Percentiles rank a stretch among this genome's conserved stretches.
These are phyloP conservation scores for Sphaerobolus stellatus DNA, from an alignment of 1,284 basidiomycete genomes.

Conservation along the genomic window DNA sequence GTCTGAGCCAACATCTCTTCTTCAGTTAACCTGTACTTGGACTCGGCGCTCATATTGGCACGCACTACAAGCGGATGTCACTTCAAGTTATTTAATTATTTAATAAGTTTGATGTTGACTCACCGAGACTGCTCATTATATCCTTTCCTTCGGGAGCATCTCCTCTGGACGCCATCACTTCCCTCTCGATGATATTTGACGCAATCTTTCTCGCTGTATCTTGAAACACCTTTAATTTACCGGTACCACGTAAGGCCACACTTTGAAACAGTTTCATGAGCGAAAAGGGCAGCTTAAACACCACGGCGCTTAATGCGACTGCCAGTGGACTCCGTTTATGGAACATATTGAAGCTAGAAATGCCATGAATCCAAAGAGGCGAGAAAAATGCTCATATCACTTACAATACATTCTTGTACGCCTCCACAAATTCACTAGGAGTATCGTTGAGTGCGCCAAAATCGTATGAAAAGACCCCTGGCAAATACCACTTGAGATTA, in stretches of 20 bases:
- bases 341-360: conserved; percentile 15
- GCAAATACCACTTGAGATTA: background rate
- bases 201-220: conserved; percentile 41
- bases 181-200: conserved; percentile 42
- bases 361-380: background rate
- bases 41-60: conserved; percentile 50
- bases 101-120: conserved; percentile 16
- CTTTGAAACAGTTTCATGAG: conserved; percentile 36
- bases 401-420: conserved; percentile 33
- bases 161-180: conserved; percentile 31
- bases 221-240: background rate
- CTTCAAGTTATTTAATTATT: background rate
- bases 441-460: conserved; percentile 30
- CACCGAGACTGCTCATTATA: conserved; percentile 47
- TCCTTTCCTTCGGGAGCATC: conserved; percentile 37
- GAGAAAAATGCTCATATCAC: conserved; percentile 5
- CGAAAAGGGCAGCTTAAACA: conserved; percentile 33
- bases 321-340: background rate
- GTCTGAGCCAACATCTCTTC: conserved; percentile 57
- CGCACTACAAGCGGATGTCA: conserved; percentile 38
- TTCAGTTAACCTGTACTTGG: conserved; percentile 44
- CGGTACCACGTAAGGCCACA: conserved; percentile 30
- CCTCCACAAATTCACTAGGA: conserved; percentile 27
- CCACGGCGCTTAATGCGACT: conserved; percentile 21
- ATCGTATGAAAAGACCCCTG: conserved; percentile 36